Base-by-base conservation (phyloP, 768 basidiomycete species). In the Pilatotrama ljubarskyi region DNA sequence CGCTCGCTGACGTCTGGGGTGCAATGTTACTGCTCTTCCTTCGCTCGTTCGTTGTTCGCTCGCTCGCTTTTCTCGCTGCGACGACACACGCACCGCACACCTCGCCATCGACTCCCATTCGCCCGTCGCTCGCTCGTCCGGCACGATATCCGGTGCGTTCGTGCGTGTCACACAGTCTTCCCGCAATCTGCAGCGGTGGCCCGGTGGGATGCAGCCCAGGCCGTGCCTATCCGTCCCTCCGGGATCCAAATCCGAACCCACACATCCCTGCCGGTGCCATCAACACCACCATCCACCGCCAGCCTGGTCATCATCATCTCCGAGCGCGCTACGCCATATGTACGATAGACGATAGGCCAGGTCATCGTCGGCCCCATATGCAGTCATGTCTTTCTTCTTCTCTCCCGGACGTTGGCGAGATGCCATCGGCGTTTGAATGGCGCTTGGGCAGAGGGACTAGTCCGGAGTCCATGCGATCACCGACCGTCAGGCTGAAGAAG, bases 1-100 rank as follows among this genome's bases (percentile, higher is more conserved):
- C 48, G 35, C 50, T 55, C 56, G 61, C 56, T 63, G 61, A 63
- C 61, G 61, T 63, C 49, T 63, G 61, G 61, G 61, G 61, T 42
- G 25, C 61, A 48, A 55, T 47, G 20, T 50, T 51, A 22, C 20
- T 36, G 35, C 26, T 44, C 54, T 46, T 32, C 58, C 18, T 25
- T 15, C 51, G 29, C 37, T 51, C 37, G 50, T 29, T 10, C 29
- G 29, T 62, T 51, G 51, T 49, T 47, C 59, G 42, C 26, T 32
- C 44, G 61, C 32, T 52, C 61, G 55, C 55, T 8, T 47, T 38
- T 47, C 22, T 13, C 42, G 9, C 25, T 10, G 20, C 51, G 6
- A 22, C 52, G 29, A 25, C 22, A 20, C 38, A 25, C 37, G 51
- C 41, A 13, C 4, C 44, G 20, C 18, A 29, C 17, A n/a, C n/a